Evolutionary conservation across 805 yeast species (phyloP).

Genomic region (Maudiozyma bulderi): DNA sequence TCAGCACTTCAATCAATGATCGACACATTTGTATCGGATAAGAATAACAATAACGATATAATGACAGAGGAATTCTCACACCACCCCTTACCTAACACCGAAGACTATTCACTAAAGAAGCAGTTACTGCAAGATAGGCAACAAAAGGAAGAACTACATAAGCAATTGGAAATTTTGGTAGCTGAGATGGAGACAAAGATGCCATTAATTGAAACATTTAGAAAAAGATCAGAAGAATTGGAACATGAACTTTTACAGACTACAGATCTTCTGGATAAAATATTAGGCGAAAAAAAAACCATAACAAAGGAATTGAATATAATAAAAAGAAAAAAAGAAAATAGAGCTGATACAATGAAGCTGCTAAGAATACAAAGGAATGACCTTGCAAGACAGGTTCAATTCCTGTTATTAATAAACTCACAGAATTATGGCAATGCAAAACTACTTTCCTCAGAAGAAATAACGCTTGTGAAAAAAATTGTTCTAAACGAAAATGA

Average conservation of each 20-base stretch:
- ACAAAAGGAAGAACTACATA: slow-evolving; percentile 59
- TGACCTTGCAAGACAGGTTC: slow-evolving; percentile 80
- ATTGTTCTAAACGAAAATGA: slow-evolving; percentile 32
- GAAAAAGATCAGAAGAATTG: slow-evolving; percentile 45
- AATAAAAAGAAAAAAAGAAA: slow-evolving; percentile 16
- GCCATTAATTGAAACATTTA: slow-evolving; percentile 64
- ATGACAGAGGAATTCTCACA: no score
- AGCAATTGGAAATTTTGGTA: slow-evolving; percentile 61
- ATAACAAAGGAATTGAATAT: slow-evolving; percentile 22
- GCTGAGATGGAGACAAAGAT: slow-evolving; percentile 68
- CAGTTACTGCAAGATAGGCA: slow-evolving; percentile 61
- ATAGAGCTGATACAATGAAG: slow-evolving; percentile 30
- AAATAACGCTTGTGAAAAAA: slow-evolving; percentile 52
- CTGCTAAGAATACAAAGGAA: slow-evolving; percentile 46
- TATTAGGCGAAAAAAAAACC: slow-evolving; percentile 40
- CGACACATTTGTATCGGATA: slow-evolving; percentile 31
- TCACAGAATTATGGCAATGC: slow-evolving; percentile 43
- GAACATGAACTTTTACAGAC: slow-evolving; percentile 49
- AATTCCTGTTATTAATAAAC: slow-evolving; percentile 49
- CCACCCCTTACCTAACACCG: slow-evolving; percentile 3
- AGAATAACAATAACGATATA: slow-evolving; percentile 1
- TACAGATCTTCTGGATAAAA: slow-evolving; percentile 44
- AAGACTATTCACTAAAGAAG: slow-evolving; percentile 39
- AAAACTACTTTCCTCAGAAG: slow-evolving; percentile 53
- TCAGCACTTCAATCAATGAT: slow-evolving; percentile 36